These are phyloP conservation scores for Scheffersomyces illinoinensis DNA, from an alignment of 1,139 yeast species.

Conservation along the genomic window DNA sequence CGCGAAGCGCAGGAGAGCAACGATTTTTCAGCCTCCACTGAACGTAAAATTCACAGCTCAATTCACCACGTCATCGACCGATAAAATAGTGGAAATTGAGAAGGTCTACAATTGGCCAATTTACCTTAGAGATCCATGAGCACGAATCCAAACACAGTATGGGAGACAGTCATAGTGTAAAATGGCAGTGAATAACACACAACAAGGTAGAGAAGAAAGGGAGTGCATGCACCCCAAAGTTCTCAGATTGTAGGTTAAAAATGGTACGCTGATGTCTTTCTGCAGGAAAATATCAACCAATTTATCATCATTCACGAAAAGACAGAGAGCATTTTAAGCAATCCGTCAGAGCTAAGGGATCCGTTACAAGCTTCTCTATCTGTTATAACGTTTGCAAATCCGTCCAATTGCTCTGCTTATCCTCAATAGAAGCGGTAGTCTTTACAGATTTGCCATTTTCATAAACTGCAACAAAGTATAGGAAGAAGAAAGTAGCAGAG, in stretches of 20 bases:
- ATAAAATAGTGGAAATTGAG: neutral
- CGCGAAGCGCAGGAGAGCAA: neutral
- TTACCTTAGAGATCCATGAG: neutral
- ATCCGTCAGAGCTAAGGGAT: neutral
- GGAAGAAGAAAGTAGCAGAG: neutral
- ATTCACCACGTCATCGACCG: neutral
- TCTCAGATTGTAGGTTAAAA: neutral
- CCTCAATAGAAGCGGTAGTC: neutral
- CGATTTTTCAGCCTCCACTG: neutral
- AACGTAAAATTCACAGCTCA: neutral
- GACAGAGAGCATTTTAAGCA: neutral
- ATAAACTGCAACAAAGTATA: neutral
- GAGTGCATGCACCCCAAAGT: neutral
- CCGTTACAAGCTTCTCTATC: neutral
- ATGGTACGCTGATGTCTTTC: neutral
- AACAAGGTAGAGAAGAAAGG: neutral
- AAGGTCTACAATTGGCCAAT: neutral
- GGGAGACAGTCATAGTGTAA: neutral
- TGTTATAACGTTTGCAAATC: neutral
- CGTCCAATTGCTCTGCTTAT: neutral
- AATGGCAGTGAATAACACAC: neutral
- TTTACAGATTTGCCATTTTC: neutral
- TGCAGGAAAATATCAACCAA: neutral
- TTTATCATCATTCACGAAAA: neutral
- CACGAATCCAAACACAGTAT: neutral